These are phyloP conservation scores for Magnaporthiopsis rhizophila DNA, from an alignment of 2,329 filamentous ascomycete species.

Conservation along the genomic window DNA sequence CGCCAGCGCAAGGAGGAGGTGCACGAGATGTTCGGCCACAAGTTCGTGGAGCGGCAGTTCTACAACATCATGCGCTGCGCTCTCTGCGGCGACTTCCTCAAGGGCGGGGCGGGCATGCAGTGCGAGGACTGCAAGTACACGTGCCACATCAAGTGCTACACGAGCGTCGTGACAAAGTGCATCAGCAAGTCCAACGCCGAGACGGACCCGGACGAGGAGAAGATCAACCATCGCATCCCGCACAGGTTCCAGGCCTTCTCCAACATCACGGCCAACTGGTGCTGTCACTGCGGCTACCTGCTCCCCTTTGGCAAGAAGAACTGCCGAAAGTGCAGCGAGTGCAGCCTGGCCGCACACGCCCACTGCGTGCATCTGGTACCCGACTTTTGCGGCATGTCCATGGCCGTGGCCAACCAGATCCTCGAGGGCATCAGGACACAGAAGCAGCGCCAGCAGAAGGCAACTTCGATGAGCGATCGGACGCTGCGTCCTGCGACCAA, in stretches of 20 bases:
- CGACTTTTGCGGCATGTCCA: constrained; percentile 98
- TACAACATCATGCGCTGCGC: constrained; percentile 99
- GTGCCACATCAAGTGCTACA: constrained; percentile 95
- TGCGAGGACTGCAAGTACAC: constrained; percentile 99
- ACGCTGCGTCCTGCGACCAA: constrained; percentile 51
- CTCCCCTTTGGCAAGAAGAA: constrained; percentile 93
- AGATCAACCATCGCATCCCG: constrained; percentile 98
- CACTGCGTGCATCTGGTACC: constrained; percentile 91
- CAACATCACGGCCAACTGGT: constrained; percentile 98
- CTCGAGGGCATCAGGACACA: constrained; percentile 75
- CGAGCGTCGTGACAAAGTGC: constrained; percentile 96
- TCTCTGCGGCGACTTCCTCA: constrained; percentile 94
- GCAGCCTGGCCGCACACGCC: constrained; percentile 81
- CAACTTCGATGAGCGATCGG: constrained; percentile 51
- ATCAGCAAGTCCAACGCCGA: constrained; percentile 99
- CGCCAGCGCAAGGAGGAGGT: constrained; percentile 97
- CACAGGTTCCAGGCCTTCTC: constrained; percentile 96
- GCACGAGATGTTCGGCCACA: constrained; percentile 98
- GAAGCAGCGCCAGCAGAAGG: constrained; percentile 57
- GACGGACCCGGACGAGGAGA: constrained; percentile 96
- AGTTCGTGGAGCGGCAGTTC: constrained; percentile 96
- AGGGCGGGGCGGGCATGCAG: constrained; percentile 98
- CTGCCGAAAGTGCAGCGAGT: constrained; percentile 89
- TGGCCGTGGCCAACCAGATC: constrained; percentile 94
- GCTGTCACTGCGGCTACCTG: constrained; percentile 96